Base-by-base conservation (phyloP, 1,284 basidiomycete genomes). In the Malassezia caprae region DNA sequence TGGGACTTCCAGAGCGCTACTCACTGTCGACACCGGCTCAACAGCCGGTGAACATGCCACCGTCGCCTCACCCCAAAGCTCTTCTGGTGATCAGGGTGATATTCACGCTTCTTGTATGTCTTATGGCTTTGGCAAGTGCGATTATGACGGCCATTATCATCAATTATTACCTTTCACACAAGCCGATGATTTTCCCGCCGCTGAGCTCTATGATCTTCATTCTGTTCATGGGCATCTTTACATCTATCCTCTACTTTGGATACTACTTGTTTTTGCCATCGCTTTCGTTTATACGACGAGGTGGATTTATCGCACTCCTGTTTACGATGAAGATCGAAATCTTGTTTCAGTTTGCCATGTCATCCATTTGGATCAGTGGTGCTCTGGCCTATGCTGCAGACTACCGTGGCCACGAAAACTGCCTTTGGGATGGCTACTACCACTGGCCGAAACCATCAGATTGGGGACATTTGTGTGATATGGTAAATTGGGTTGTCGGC, bases 201-300 rank as follows among this genome's bases (percentile, higher is more conserved):
- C 75, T 75, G 73, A 72, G 75, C 1, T 74, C 71, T 2, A 60
- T 76, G 51, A 76, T 76, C 64, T 76, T 72, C 63, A 53, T 69
- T 34, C 69, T 76, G 58, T 56, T 76, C 51, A 68, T 76, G 51
- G 75, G 75, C 40, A 62, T 76, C 41, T 58, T 71, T 19, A 74
- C 72, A 2, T 63, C 60, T 53, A 70, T 73, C 53, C 65, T 75
- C 54, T 72, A 71, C 59, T 69, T 76, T 63, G 68, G 71, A 34
- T 76, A 74, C 63, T 73, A 73, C 53, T 64, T 72, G 44, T 64
- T 73, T 56, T 45, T 76, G 13, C 70, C 76, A 11, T 59, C 71
- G 26, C 68, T 70, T 46, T 64, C 63, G 13, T 67, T 75, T 19
- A 66, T 76, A 61, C 59, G 68, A 17, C 67, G 63, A 23, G 75